phyloP scores from a whole-genome alignment of 257 asterid genomes.

The Schizonepeta tenuifolia region DNA sequence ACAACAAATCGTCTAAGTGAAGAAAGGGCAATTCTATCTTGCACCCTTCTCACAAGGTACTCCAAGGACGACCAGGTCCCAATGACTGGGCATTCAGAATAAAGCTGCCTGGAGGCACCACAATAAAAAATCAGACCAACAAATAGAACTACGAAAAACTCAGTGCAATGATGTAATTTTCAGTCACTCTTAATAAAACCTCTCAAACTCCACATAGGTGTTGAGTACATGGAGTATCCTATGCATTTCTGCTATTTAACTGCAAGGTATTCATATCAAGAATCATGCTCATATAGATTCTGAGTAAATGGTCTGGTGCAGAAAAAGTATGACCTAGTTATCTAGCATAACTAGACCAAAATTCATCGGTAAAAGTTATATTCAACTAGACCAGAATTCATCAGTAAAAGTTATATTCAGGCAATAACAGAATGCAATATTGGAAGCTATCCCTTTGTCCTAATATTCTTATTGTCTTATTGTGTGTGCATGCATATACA shows the following conservation, averaged over 20 bases:
- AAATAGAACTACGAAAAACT: neutral
- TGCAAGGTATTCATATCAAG: neutral
- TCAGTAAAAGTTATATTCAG: neutral
- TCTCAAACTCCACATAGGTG: neutral
- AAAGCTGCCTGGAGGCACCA: slow-evolving; percentile 54
- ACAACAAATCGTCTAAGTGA: slow-evolving; percentile 67
- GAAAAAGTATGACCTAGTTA: neutral
- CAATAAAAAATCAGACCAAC: slow-evolving; percentile 11
- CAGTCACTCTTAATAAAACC: neutral
- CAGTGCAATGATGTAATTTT: neutral
- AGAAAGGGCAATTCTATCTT: slow-evolving; percentile 70
- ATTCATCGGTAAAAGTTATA: neutral
- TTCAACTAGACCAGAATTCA: neutral
- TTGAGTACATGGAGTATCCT: neutral
- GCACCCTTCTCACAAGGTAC: slow-evolving; percentile 82
- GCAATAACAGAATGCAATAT: neutral
- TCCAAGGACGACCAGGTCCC: slow-evolving; percentile 62
- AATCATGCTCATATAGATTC: neutral
- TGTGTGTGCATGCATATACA: neutral
- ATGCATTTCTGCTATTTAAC: neutral
- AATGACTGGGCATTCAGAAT: slow-evolving; percentile 43
- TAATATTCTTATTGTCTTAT: neutral
- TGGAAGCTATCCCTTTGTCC: neutral
- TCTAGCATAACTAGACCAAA: neutral
- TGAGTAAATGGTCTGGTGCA: neutral